Evolutionary conservation across 306 rosid genomes (phyloP).

Genomic region (Boehmeria nivea): DNA sequence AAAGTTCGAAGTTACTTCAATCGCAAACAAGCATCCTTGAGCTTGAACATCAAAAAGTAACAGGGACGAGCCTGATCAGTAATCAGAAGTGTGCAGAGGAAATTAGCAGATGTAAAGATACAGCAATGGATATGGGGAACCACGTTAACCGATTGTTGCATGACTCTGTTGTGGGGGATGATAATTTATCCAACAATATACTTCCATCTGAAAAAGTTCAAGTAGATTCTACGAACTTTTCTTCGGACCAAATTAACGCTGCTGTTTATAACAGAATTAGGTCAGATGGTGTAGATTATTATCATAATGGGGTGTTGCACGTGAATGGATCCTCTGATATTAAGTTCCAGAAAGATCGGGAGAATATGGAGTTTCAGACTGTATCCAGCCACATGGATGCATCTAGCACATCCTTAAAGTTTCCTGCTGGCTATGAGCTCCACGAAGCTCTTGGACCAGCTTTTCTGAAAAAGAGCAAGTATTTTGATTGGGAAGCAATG

Average conservation of each 20-base stretch:
- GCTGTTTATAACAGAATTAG: constrained; percentile 41
- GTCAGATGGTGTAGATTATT: constrained; percentile 19
- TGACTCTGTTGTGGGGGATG: constrained; percentile 24
- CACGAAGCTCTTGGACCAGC: constrained; percentile 94
- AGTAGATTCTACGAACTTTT: constrained; percentile 41
- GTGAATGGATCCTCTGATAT: constrained; percentile 34
- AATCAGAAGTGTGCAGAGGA: too few relatives aligned
- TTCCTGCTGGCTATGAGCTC: constrained; percentile 96
- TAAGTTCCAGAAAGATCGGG: constrained; percentile 30
- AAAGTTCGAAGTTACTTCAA: constrained; percentile 37
- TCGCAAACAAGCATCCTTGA: constrained; percentile 38
- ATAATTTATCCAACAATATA: constrained; percentile 18
- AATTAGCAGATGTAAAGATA: constrained; percentile 51
- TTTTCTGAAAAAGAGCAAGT: constrained; percentile 46
- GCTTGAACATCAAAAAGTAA: constrained; percentile 37
- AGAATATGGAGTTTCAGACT: constrained; percentile 32
- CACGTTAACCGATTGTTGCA: constrained; percentile 20
- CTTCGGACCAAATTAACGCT: constrained; percentile 39
- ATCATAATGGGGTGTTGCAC: constrained; percentile 32
- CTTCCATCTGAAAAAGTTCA: constrained; percentile 35
- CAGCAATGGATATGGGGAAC: constrained; percentile 27
- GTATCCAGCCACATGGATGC: constrained; percentile 31
- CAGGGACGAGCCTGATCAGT: constrained; percentile 34
- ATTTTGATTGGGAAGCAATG: constrained; percentile 39
- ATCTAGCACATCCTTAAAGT: constrained; percentile 41